phyloP scores from a whole-genome alignment of 768 basidiomycete species.

The Suillus spraguei region DNA sequence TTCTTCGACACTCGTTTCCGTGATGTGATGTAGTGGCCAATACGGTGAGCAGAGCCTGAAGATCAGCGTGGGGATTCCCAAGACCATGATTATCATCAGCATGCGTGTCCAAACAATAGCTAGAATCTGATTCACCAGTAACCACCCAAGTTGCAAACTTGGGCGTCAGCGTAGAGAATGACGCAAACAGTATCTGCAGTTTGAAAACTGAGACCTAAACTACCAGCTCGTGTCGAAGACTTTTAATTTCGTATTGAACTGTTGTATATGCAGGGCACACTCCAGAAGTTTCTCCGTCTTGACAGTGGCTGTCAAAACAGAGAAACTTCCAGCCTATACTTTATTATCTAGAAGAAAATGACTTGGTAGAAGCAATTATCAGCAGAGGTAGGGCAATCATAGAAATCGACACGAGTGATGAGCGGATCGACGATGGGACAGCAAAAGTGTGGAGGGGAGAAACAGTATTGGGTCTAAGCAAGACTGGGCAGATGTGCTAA shows the following conservation, averaged over 20 bases:
- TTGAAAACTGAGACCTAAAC: constrained; percentile 92
- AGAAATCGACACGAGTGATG: constrained; percentile 20
- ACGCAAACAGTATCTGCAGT: constrained; percentile 84
- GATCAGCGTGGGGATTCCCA: constrained; percentile 98
- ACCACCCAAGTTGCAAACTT: constrained; percentile 64
- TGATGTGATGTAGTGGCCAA: constrained; percentile 98
- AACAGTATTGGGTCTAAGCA: too few relatives aligned
- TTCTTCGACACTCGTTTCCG: constrained; percentile 98
- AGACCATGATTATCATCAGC: constrained; percentile 10
- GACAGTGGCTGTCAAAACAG: too few relatives aligned
- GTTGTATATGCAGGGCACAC: constrained; percentile 80
- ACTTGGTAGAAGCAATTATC: constrained; percentile 50
- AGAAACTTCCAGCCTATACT: constrained; percentile 85
- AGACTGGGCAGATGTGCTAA: too few relatives aligned
- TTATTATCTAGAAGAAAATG: constrained; percentile 99
- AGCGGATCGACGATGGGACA: too few relatives aligned
- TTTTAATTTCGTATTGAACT: constrained; percentile 91
- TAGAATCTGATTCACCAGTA: constrained; percentile 52
- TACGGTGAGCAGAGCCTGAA: constrained; percentile 99
- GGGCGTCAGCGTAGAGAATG: constrained; percentile 16
- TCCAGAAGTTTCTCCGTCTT: too few relatives aligned
- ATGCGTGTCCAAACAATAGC: neutral
- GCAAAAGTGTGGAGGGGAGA: too few relatives aligned
- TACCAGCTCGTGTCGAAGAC: constrained; percentile 96
- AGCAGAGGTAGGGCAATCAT: neutral